Base-by-base conservation (phyloP, 2,329 filamentous ascomycete genomes). In the Botrytis pseudocinerea region DNA sequence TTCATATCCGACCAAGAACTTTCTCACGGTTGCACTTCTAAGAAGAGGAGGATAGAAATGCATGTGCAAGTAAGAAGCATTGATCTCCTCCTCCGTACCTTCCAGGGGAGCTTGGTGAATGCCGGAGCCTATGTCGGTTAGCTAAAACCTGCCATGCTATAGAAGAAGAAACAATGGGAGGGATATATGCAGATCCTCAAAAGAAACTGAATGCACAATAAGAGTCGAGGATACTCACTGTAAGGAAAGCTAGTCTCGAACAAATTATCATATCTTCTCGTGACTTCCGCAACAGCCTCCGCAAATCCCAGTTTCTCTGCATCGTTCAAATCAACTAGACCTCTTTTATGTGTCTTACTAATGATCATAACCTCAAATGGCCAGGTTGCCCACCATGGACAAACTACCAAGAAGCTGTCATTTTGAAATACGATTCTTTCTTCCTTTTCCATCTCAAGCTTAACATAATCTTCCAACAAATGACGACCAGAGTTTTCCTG, bases 301-400 rank as follows among this genome's bases (percentile, higher is more conserved):
- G 96, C 94, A 75, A 98, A 89, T 68, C 91, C 86, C 35, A 87
- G 81, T 76, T 91, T 90, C 83, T 98, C 95, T 40, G 87, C 83
- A 16, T 87, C 86, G 68, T 87, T 88, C 54, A 99, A 86, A 81
- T 99, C 95, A 25, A 97, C 90, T 63, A 99, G 86, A 1, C 92
- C 92, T 60, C 94, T 90, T 77, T 95, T 92, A 82, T 98, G 95
- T 75, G 90, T 86, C 84, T 94, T 97, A 75, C 93, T 90, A 44
- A 98, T 86, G 74, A 99, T 88, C 85, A 99, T 92, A 64, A 95
- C 92, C 85, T 99, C 96, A 75, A 98, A 99, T 0, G 96, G 96
- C 96, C 96, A 99, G 28, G 94, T 88, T 0, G 94, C 96, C 96
- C 96, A 99, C 94, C 96, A 99, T 0, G 96, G 96, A 79, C 95